Conservation (phyloP, 2,329 filamentous ascomycete species). For the Chaetomium sp. region DNA sequence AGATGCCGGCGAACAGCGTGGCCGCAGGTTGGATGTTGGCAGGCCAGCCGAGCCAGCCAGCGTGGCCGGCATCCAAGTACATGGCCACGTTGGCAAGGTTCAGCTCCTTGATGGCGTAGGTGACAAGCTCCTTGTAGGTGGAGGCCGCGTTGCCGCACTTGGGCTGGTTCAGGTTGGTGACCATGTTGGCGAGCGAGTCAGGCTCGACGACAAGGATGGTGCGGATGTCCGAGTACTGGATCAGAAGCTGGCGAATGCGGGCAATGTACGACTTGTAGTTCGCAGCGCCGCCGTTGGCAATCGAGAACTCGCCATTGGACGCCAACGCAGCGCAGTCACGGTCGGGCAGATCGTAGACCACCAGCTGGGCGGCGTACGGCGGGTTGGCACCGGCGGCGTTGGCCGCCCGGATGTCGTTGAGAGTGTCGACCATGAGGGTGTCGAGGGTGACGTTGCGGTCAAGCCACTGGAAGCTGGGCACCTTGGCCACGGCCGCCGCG, state of each 20-base stretch:
- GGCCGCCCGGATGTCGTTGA: conserved; percentile 32
- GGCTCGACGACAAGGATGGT: conserved; percentile 46
- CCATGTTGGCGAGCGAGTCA: conserved; percentile 52
- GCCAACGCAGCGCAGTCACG: conserved; percentile 52
- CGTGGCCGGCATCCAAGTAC: conserved; percentile 54
- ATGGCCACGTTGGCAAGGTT: conserved; percentile 51
- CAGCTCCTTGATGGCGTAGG: conserved; percentile 45
- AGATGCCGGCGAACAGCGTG: conserved; percentile 40
- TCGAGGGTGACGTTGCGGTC: conserved; percentile 45
- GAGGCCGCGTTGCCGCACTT: conserved; percentile 44
- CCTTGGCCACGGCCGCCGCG: conserved; percentile 44
- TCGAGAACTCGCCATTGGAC: conserved; percentile 50
- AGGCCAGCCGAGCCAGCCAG: conserved; percentile 53
- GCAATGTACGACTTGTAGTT: conserved; percentile 53
- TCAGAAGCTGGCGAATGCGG: conserved; percentile 36
- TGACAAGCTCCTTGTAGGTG: conserved; percentile 43
- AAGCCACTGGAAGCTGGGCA: conserved; percentile 48
- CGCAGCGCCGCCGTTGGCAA: conserved; percentile 43
- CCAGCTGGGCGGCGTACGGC: conserved; percentile 36
- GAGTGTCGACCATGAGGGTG: conserved; percentile 37
- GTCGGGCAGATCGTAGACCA: conserved; percentile 53
- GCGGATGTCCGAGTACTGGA: conserved; percentile 38
- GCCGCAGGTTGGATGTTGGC: conserved; percentile 47
- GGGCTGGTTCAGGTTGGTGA: conserved; percentile 46
- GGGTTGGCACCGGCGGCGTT: conserved; percentile 33